These are phyloP conservation scores for Micractinium conductrix DNA, from an alignment of 139 green algal species.

Conservation along the genomic window DNA sequence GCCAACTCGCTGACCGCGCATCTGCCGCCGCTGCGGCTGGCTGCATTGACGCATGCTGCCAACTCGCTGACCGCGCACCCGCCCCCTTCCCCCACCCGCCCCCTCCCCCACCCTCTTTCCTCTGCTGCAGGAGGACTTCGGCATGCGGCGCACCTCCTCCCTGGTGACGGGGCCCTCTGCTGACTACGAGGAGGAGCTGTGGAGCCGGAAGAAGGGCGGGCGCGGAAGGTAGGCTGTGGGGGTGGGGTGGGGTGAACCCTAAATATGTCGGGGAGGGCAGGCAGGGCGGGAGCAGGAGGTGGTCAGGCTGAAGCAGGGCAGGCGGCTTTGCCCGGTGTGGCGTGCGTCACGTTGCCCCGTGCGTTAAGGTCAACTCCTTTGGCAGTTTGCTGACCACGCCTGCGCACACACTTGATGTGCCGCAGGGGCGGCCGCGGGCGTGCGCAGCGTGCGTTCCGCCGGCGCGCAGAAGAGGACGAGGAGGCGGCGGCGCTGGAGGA, in stretches of 20 bases:
- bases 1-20: too few relatives aligned
- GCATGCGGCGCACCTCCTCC: slow-evolving; percentile 17
- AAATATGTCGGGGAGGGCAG: too few relatives aligned
- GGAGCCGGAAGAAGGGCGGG: slow-evolving; percentile 14
- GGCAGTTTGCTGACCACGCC: neutral
- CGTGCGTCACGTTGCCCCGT: too few relatives aligned
- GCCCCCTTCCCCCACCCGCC: neutral
- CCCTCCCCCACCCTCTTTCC: neutral
- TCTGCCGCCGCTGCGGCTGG: too few relatives aligned
- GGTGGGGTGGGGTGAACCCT: too few relatives aligned
- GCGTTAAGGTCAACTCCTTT: neutral
- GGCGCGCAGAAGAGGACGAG: slow-evolving; percentile 32
- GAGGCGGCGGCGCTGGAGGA: slow-evolving; percentile 32
- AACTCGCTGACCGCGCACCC: too few relatives aligned
- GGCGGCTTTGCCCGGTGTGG: neutral
- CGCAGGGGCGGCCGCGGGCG: slow-evolving; percentile 21
- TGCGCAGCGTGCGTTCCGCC: slow-evolving; percentile 16
- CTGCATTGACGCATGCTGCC: too few relatives aligned
- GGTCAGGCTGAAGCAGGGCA: neutral
- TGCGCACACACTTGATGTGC: too few relatives aligned
- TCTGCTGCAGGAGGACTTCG: neutral
- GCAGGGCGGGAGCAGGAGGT: neutral
- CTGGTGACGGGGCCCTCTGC: slow-evolving; percentile 8
- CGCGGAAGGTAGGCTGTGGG: neutral
- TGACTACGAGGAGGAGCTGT: slow-evolving; percentile 44